Conservation (phyloP, 805 yeast species). For the Candida gorgasii region DNA sequence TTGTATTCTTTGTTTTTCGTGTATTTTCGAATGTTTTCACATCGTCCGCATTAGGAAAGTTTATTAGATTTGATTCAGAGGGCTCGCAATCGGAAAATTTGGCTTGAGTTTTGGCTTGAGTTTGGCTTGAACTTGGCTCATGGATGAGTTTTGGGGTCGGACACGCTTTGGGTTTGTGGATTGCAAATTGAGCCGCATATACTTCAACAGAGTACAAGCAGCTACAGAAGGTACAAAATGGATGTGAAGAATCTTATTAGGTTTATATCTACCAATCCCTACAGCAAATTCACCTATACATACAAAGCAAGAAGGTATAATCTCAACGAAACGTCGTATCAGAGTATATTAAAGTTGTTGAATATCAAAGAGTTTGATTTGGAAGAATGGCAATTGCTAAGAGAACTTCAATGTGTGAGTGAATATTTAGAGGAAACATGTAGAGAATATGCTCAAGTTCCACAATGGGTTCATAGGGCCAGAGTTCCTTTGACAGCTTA, state of each 20-base stretch:
- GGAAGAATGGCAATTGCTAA: neutral
- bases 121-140: too few relatives aligned
- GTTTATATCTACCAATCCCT: neutral
- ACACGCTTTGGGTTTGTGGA: neutral
- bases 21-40: conserved; percentile 1
- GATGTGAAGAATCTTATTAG: neutral
- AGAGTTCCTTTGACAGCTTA: neutral
- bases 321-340: neutral
- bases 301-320: neutral
- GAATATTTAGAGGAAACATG: neutral
- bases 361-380: neutral
- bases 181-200: neutral
- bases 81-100: conserved; percentile 1
- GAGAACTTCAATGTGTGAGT: neutral
- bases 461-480: neutral
- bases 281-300: neutral
- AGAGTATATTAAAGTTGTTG: neutral
- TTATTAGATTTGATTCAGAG: neutral
- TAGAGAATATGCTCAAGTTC: neutral
- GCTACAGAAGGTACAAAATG: too few relatives aligned
- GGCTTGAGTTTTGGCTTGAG: too few relatives aligned
- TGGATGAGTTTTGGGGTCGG: too few relatives aligned
- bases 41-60: neutral
- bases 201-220: too few relatives aligned
- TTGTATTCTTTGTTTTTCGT: neutral